Evolutionary conservation across 2,329 filamentous ascomycete genomes (phyloP).

Genomic region (Aspergillus calidoustus): DNA sequence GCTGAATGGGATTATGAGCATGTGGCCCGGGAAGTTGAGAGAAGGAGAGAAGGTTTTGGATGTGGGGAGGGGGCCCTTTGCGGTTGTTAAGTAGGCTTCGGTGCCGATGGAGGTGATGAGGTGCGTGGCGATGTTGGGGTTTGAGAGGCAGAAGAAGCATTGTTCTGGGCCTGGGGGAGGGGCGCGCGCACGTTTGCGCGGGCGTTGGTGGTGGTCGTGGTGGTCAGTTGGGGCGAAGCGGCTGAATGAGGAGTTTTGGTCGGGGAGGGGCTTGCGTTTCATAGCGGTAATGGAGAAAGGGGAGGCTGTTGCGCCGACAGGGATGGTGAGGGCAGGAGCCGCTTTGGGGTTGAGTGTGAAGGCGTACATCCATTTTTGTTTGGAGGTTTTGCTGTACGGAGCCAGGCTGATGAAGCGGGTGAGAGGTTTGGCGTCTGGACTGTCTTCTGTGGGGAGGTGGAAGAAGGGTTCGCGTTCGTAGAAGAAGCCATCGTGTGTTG

Average conservation of each 20-base stretch:
- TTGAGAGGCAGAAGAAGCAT: constrained; percentile 96
- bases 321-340: constrained; percentile 64
- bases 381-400: constrained; percentile 72
- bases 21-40: constrained; percentile 78
- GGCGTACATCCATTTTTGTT: constrained; percentile 67
- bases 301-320: constrained; percentile 73
- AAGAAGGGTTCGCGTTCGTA: constrained; percentile 95
- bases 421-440: constrained; percentile 61
- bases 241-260: constrained; percentile 41
- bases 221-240: constrained; percentile 46
- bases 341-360: constrained; percentile 71
- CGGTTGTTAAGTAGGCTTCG: constrained; percentile 85
- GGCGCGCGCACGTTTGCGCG: constrained; percentile 50
- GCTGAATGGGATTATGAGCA: constrained; percentile 86
- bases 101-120: constrained; percentile 89
- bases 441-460: constrained; percentile 60
- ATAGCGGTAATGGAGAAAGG: constrained; percentile 60
- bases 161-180: constrained; percentile 68
- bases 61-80: constrained; percentile 85
- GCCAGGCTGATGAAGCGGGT: constrained; percentile 93
- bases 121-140: constrained; percentile 80
- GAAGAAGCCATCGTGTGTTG: constrained; percentile 67
- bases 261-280: constrained; percentile 60
- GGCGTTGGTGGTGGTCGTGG: constrained; percentile 37
- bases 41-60: constrained; percentile 68